phyloP scores from a whole-genome alignment of 208 protist genomes.

The Trypanosoma melophagium region DNA sequence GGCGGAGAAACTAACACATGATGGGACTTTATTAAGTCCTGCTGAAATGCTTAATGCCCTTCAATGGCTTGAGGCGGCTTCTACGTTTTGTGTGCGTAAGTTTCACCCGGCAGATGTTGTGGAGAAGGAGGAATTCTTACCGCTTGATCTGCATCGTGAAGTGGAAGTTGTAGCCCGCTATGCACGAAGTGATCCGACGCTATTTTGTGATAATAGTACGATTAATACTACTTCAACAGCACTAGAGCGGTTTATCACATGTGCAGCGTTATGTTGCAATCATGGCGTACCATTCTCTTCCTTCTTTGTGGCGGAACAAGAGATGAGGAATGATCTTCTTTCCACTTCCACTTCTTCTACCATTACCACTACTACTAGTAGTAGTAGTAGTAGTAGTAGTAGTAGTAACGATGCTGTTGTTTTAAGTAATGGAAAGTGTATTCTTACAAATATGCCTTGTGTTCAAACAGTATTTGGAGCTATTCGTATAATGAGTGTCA shows the following conservation, averaged over 20 bases:
- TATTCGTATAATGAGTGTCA: constrained; percentile 50
- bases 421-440: constrained; percentile 13
- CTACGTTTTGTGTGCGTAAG: constrained; percentile 75
- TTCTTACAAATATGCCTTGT: constrained; percentile 21
- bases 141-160: constrained; percentile 61
- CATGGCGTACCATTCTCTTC: constrained; percentile 55
- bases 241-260: constrained; percentile 56
- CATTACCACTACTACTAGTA: neutral
- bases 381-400: neutral
- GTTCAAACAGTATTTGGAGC: constrained; percentile 27
- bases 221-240: constrained; percentile 8
- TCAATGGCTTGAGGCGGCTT: constrained; percentile 78
- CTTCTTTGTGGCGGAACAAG: constrained; percentile 33
- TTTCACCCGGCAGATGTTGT: constrained; percentile 59
- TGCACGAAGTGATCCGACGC: constrained; percentile 18
- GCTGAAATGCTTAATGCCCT: constrained; percentile 73
- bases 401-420: neutral
- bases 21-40: constrained; percentile 30
- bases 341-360: too few relatives aligned
- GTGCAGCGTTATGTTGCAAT: constrained; percentile 60
- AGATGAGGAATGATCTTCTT: too few relatives aligned
- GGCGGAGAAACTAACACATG: neutral
- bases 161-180: constrained; percentile 50
- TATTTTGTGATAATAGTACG: neutral
- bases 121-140: constrained; percentile 42